phyloP scores from a whole-genome alignment of 805 yeast genomes.

The Candida loeiensis region DNA sequence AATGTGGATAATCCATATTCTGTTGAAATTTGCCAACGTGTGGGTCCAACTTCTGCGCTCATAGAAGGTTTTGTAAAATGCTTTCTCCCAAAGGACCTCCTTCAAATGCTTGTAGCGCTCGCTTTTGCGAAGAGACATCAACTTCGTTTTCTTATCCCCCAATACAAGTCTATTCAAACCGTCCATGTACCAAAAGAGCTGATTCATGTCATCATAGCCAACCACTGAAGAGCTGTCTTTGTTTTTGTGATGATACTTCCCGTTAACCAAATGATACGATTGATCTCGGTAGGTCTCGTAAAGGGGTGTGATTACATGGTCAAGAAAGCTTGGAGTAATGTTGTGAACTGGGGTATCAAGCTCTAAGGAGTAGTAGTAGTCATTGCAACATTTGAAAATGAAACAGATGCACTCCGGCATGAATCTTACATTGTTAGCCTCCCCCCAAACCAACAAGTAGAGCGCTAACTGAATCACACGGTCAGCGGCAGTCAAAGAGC shows the following conservation, averaged over 20 bases:
- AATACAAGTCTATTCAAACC: conserved; percentile 60
- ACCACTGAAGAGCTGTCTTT: conserved; percentile 66
- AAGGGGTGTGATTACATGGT: conserved; percentile 71
- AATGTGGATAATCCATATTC: conserved; percentile 77
- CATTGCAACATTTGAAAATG: conserved; percentile 76
- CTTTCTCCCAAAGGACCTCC: conserved; percentile 61
- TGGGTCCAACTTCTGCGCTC: conserved; percentile 80
- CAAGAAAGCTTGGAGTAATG: conserved; percentile 45
- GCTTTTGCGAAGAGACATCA: conserved; percentile 52
- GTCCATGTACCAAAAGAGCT: conserved; percentile 76
- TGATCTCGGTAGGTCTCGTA: conserved; percentile 59
- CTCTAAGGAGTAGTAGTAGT: conserved; percentile 52
- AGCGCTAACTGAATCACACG: conserved; percentile 62
- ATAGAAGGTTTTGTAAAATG: conserved; percentile 69
- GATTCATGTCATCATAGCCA: conserved; percentile 90
- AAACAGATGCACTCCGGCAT: conserved; percentile 90
- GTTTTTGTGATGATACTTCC: conserved; percentile 45
- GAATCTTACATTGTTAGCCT: conserved; percentile 78
- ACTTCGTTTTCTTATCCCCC: conserved; percentile 36
- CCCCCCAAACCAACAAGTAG: conserved; percentile 83
- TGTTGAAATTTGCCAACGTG: conserved; percentile 64
- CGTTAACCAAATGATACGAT: conserved; percentile 44
- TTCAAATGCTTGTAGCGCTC: conserved; percentile 56
- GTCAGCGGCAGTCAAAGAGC: conserved; percentile 47
- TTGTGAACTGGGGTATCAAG: conserved; percentile 26